Conservation (phyloP, 345 rosid genomes). For the Salix brachista region DNA sequence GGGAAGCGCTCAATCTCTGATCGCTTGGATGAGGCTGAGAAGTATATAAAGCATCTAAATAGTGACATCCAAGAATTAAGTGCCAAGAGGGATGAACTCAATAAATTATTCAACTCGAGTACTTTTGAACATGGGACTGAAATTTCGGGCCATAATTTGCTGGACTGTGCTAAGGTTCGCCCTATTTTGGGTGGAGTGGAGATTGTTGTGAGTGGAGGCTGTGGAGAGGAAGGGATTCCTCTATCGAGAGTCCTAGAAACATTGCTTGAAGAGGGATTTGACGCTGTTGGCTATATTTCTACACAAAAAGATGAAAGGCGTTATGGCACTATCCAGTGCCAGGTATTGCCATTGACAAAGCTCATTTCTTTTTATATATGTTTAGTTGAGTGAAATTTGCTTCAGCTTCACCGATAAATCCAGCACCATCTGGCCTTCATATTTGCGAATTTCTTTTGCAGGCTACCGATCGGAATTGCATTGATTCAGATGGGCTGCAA, state of each 20-base stretch:
- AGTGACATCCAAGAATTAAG: conserved; percentile 40
- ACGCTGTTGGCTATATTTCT: conserved; percentile 25
- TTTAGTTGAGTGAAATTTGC: background rate
- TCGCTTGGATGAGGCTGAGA: conserved; percentile 65
- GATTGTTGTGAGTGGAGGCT: conserved; percentile 34
- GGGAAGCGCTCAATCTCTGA: conserved; percentile 83
- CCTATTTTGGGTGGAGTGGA: conserved; percentile 45
- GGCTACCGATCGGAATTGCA: conserved; percentile 11
- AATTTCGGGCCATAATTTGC: background rate
- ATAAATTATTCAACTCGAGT: conserved; percentile 23
- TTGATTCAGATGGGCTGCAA: conserved; percentile 16
- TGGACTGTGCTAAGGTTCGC: conserved; percentile 29
- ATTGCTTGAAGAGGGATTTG: conserved; percentile 29
- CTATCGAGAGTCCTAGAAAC: conserved; percentile 29
- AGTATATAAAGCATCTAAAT: conserved; percentile 51
- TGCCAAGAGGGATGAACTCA: conserved; percentile 40
- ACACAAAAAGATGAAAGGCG: conserved; percentile 13
- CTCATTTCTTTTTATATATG: background rate
- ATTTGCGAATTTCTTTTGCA: conserved; percentile 5
- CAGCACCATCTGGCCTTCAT: background rate
- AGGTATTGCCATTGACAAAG: conserved; percentile 18
- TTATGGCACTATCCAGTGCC: conserved; percentile 24
- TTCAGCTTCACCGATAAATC: background rate
- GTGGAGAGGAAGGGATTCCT: conserved; percentile 21
- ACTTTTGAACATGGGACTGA: conserved; percentile 8